Conservation (phyloP, 257 asterid species). For the Handroanthus guayacan region DNA sequence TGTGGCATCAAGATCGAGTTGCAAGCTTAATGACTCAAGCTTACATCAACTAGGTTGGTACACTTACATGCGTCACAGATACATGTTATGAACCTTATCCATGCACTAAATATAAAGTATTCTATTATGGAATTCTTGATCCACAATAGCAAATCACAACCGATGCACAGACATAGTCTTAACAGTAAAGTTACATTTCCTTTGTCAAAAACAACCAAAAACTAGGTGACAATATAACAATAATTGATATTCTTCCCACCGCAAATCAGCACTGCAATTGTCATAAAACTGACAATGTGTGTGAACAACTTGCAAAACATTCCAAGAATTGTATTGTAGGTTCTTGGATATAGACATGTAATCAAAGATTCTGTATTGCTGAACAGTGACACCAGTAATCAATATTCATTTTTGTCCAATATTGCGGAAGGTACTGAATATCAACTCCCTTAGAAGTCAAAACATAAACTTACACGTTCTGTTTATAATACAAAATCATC, state of each 20-base stretch:
- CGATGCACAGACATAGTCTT: neutral
- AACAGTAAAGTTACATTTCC: neutral
- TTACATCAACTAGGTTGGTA: neutral
- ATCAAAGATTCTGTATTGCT: slow-evolving; percentile 2
- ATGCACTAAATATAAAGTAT: neutral
- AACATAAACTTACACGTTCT: slow-evolving; percentile 16
- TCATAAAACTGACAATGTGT: neutral
- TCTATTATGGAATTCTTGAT: neutral
- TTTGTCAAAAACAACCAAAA: neutral
- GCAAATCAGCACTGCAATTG: slow-evolving; percentile 19
- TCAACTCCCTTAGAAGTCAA: slow-evolving; percentile 20
- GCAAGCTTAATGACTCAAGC: neutral
- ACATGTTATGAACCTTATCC: neutral
- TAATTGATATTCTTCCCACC: neutral
- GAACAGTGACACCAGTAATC: neutral
- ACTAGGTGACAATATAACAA: neutral
- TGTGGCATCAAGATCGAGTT: neutral
- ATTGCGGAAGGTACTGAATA: slow-evolving; percentile 3
- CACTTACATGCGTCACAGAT: neutral
- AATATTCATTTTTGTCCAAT: neutral
- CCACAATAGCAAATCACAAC: neutral
- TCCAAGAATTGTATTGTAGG: neutral
- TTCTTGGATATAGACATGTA: neutral
- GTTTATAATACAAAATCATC: slow-evolving; percentile 20
- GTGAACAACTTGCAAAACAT: neutral